A percentile compares a stretch with the other conserved stretches of the same genome.
Evolutionary conservation across 2,329 filamentous ascomycete genomes (phyloP).

Genomic region (Epichloe typhina): DNA sequence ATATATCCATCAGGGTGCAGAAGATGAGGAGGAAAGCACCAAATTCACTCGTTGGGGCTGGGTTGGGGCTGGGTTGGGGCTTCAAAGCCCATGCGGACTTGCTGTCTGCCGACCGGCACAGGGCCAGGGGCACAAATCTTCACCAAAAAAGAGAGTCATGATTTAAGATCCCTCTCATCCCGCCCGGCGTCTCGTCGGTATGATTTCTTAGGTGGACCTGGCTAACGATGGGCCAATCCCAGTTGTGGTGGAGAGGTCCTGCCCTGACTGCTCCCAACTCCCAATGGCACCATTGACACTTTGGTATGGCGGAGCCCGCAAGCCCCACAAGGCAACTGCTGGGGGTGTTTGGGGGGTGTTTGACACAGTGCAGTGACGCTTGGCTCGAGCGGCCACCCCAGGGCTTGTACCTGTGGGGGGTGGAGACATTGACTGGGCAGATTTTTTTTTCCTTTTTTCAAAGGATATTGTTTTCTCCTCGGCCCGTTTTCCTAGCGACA

Average conservation of each 20-base stretch:
- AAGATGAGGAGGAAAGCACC: neutral
- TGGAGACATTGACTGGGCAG: slow-evolving; percentile 7
- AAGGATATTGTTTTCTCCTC: neutral
- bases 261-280: too few relatives aligned
- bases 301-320: neutral
- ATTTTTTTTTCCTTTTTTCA: neutral
- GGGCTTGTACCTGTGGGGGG: slow-evolving; percentile 17
- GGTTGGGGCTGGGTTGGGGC: neutral
- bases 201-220: slow-evolving; percentile 2
- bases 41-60: neutral
- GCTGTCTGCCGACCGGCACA: neutral
- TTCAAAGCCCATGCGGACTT: neutral
- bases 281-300: slow-evolving; percentile 11
- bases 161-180: slow-evolving; percentile 4
- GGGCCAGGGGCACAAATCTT: neutral
- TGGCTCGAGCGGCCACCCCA: neutral
- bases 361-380: neutral
- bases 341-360: neutral
- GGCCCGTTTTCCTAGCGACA: slow-evolving; percentile 14
- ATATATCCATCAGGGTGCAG: neutral
- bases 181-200: slow-evolving; percentile 15
- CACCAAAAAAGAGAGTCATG: neutral
- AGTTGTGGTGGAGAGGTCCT: slow-evolving; percentile 9
- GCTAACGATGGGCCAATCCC: slow-evolving; percentile 14
- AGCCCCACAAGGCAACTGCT: neutral